Percentiles rank a stretch among this genome's conserved stretches.
Evolutionary conservation across 345 rosid genomes (phyloP).

Genomic region (Syzygium oleosum): DNA sequence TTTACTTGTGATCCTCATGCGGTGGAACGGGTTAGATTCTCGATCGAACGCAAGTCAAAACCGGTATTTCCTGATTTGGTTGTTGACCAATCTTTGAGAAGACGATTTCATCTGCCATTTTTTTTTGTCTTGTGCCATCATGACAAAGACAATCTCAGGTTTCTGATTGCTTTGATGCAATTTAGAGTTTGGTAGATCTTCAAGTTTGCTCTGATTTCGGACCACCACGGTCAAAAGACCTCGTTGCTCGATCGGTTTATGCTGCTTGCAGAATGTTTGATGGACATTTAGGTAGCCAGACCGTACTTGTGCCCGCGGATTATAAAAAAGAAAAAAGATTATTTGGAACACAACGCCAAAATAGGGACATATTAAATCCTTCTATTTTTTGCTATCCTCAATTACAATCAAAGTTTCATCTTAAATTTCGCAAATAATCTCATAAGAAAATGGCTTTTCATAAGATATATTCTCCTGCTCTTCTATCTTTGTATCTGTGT

Average conservation of each 20-base stretch:
- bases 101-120: background rate
- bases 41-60: background rate
- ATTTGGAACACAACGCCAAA: background rate
- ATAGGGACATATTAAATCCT: background rate
- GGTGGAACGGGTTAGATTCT: background rate
- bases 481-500: background rate
- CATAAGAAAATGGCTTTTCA: background rate
- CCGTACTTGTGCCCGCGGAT: background rate
- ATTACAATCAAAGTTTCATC: background rate
- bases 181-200: background rate
- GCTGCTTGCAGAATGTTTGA: background rate
- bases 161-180: background rate
- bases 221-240: background rate
- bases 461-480: background rate
- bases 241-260: background rate
- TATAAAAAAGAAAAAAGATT: no score
- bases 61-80: background rate
- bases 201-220: background rate
- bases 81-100: background rate
- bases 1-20: background rate
- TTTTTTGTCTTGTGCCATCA: background rate
- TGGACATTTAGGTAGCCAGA: background rate
- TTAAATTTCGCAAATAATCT: background rate
- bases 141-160: background rate
- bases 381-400: background rate